phyloP scores from a whole-genome alignment of 441 rosid species.

The Aquilaria agallochum region DNA sequence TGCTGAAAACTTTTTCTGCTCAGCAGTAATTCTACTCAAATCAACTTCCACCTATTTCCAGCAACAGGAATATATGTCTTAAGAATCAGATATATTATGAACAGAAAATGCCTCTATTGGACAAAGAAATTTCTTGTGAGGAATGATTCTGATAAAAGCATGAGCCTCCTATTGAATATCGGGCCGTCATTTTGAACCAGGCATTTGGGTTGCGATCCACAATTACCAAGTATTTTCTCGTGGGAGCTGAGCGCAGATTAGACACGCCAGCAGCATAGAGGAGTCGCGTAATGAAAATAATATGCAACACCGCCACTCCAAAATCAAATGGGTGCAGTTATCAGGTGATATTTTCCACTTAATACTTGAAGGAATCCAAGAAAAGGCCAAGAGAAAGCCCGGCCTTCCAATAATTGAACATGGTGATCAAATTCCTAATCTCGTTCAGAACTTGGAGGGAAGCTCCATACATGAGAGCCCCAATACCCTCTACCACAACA shows the following conservation, averaged over 20 bases:
- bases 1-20: too few relatives aligned
- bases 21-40: too few relatives aligned
- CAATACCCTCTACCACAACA: slow-evolving; percentile 74
- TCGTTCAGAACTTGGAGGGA: slow-evolving; percentile 49
- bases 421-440: slow-evolving; percentile 47
- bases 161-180: too few relatives aligned
- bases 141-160: too few relatives aligned
- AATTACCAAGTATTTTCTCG: background rate
- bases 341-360: slow-evolving; percentile 25
- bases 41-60: too few relatives aligned
- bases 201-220: background rate
- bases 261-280: slow-evolving; percentile 3
- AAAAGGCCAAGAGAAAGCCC: slow-evolving; percentile 89
- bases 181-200: slow-evolving; percentile 1
- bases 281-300: slow-evolving; percentile 18
- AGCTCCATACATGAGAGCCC: slow-evolving; percentile 75
- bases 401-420: slow-evolving; percentile 88
- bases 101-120: too few relatives aligned
- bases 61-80: too few relatives aligned
- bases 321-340: slow-evolving; percentile 21
- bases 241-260: background rate
- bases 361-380: slow-evolving; percentile 90
- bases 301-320: slow-evolving; percentile 26
- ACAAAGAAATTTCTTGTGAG: too few relatives aligned
- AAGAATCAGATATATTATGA: too few relatives aligned